phyloP scores from a whole-genome alignment of 2,329 filamentous ascomycete species.

The Capronia epimyces region DNA sequence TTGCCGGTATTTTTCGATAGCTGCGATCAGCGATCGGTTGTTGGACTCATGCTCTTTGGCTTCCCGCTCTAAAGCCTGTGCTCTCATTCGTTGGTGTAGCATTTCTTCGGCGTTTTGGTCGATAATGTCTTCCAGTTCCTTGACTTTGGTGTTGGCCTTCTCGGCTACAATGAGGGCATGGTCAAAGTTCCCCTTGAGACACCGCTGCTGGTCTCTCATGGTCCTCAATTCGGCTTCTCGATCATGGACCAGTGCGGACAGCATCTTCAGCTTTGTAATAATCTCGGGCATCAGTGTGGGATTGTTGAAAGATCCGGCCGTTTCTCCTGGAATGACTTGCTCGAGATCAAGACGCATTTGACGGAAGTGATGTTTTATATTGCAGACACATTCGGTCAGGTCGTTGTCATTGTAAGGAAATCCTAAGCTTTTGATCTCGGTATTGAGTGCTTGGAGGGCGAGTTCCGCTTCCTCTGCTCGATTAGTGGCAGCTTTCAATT shows the following conservation, averaged over 20 bases:
- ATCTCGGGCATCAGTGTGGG: slow-evolving; percentile 39
- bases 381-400: slow-evolving; percentile 33
- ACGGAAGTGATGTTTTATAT: slow-evolving; percentile 39
- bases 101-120: slow-evolving; percentile 43
- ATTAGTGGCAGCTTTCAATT: slow-evolving; percentile 34
- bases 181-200: slow-evolving; percentile 43
- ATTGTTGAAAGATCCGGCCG: slow-evolving; percentile 36
- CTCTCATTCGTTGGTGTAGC: slow-evolving; percentile 41
- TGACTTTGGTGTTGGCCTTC: slow-evolving; percentile 35
- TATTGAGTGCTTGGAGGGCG: slow-evolving; percentile 34
- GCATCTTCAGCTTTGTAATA: slow-evolving; percentile 35
- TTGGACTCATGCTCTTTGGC: slow-evolving; percentile 38
- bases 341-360: slow-evolving; percentile 43
- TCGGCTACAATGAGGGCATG: slow-evolving; percentile 38
- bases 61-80: slow-evolving; percentile 41
- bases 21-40: slow-evolving; percentile 39
- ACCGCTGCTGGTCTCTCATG: slow-evolving; percentile 37
- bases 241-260: slow-evolving; percentile 31
- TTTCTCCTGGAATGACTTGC: slow-evolving; percentile 42
- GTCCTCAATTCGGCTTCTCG: slow-evolving; percentile 36
- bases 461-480: slow-evolving; percentile 38
- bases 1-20: slow-evolving; percentile 41
- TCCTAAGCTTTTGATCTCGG: slow-evolving; percentile 37
- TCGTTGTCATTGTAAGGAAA: slow-evolving; percentile 34
- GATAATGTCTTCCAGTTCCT: slow-evolving; percentile 37